Evolutionary conservation across 805 yeast species (phyloP), one percentile per base, ranked within the genome.

Genomic region (Zygosaccharomyces gambellarensis): DNA sequence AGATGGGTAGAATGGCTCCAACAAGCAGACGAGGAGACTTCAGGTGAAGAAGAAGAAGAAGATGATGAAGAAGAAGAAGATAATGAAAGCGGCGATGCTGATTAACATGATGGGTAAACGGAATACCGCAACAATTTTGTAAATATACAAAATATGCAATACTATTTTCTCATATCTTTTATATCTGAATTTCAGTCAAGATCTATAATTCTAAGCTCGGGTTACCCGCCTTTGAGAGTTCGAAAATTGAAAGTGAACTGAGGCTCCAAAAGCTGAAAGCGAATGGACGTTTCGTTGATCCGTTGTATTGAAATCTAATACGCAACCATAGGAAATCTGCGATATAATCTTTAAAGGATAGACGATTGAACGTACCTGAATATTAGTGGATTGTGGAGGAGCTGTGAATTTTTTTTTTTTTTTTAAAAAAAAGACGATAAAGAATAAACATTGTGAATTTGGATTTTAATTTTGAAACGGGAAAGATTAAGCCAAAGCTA

Each of bases 1-100:
- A 84, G 82, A 65, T 92, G 92, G 83, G 76, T 92, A 19, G 87
- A 83, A 17, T 90, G 97, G 97, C 76, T 92, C 51, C 78, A 78
- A 59, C 87, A 82, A 42, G 97, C 97, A 0, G 85, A 80, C 51
- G 83, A 78, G 57, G 85, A 80, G 55, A 68, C 76, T 8, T 61
- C 52, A 4, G 59, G 62, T 2, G 83, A 75, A 39, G 85, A 80
- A 53, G 89, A 82, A 23, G 77, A 73, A 11, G 72, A 67, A 4
- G 77, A 17, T 17, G 17, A 17, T 17, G 17, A 50, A 14, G 48
- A 44, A 11, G 44, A 32, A 10, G 46, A 41, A 11, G 45, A 51
- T 17, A 47, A 32, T 10, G 52, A 49, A 11, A 25, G 28, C 28
- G 28, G 28, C 6, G 85, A 79, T 53, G 89, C 82, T 21, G 76